Base-by-base conservation (phyloP, 2,329 filamentous ascomycete genomes). In the Zymoseptoria tritici region DNA sequence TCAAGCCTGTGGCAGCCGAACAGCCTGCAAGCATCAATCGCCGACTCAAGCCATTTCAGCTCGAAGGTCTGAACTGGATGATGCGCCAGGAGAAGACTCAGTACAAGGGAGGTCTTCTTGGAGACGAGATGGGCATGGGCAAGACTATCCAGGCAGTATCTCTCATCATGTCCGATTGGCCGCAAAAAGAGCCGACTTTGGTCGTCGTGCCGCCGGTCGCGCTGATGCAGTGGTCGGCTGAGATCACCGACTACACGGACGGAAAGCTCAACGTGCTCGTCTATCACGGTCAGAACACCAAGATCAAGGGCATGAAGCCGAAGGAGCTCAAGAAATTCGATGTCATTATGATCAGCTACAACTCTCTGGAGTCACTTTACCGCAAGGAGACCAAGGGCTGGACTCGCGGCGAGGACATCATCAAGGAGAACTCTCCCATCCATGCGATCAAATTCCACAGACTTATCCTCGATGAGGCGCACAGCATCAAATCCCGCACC, bases 101-200 rank as follows among this genome's bases (percentile, higher is more conserved):
- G 49, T 97, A 92, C 83, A 90, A 86, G 70, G 94, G 94, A 19
- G 94, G 94, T 13, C 80, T 99, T 2, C 82, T 99, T 1, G 94
- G 94, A 60, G 94, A 99, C 68, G 94, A 99, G 76, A 99, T 99
- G 94, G 94, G 94, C 6, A 89, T 99, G 77, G 94, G 94, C 55
- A 99, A 99, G 78, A 99, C 94, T 0, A 97, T 99, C 55, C 94
- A 99, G 75, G 93, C 94, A 2, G 94, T 99, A 19, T 97, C 93
- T 2, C 82, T 99, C 52, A 91, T 99, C 74, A 97, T 97, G 94
- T 97, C 93, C 0, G 92, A 97, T 72, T 97, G 90, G 69, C 93
- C 92, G 3, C 89, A 86, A 21, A 88, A 88, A 66, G 78, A 87
- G 57, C 93, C 94, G 1, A 89, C 91, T 0, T 42, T 31, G 61